A percentile compares a stretch with the other conserved stretches of the same genome.
Conservation (phyloP, 257 asterid species). For the Solanum piurae region DNA sequence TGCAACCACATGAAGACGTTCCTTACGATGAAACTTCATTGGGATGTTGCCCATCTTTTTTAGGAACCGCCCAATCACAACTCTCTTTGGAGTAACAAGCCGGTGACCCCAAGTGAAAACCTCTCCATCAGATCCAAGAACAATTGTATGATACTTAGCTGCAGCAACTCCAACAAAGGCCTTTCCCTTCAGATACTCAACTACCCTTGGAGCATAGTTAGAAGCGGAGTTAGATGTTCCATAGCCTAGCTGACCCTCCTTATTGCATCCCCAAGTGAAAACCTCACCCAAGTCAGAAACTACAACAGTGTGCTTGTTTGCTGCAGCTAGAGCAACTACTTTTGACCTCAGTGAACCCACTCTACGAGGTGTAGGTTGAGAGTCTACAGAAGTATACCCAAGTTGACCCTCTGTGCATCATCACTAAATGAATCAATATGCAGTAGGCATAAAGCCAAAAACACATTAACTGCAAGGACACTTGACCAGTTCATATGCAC, state of each 20-base stretch:
- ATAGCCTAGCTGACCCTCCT: conserved; percentile 98
- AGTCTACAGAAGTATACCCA: conserved; percentile 96
- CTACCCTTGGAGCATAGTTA: conserved; percentile 84
- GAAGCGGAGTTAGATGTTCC: conserved; percentile 98
- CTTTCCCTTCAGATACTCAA: conserved; percentile 89
- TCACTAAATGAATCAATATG: conserved; percentile 3
- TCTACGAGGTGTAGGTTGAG: conserved; percentile 94
- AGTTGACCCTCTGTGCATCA: conserved; percentile 91
- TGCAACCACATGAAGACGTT: conserved; percentile 64
- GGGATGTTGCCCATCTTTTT: conserved; percentile 51
- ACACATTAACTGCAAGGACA: conserved; percentile 3
- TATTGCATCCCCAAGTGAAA: conserved; percentile 99
- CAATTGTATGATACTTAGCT: conserved; percentile 90
- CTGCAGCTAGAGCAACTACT: conserved; percentile 87
- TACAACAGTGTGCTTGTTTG: conserved; percentile 94
- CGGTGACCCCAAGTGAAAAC: conserved; percentile 99
- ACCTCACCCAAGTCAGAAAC: conserved; percentile 87
- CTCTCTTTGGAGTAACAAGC: conserved; percentile 86
- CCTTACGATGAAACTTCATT: conserved; percentile 75
- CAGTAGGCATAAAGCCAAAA: not conserved
- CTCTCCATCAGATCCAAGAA: conserved; percentile 94
- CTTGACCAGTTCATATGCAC: not conserved
- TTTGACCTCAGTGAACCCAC: conserved; percentile 74
- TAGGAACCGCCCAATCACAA: conserved; percentile 51
- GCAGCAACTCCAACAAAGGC: conserved; percentile 63